Conservation (phyloP, 2,329 filamentous ascomycete species). For the Alternaria arbusti region DNA sequence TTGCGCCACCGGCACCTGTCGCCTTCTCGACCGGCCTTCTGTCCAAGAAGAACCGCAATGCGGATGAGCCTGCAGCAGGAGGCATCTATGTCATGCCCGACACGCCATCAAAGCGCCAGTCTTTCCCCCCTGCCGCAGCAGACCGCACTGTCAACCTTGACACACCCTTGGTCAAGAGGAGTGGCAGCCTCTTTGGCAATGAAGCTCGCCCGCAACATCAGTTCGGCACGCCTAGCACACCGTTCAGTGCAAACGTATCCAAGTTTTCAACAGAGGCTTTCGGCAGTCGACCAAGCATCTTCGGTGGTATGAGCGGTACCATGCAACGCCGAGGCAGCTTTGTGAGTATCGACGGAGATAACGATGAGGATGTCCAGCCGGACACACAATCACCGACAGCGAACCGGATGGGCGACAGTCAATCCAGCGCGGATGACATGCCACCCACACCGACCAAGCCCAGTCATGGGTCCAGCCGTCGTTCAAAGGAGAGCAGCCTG, state of each 20-base stretch:
- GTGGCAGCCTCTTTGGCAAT: slow-evolving; percentile 65
- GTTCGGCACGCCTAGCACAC: slow-evolving; percentile 81
- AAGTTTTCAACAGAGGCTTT: slow-evolving; percentile 72
- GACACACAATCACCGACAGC: slow-evolving; percentile 62
- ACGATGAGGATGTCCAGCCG: slow-evolving; percentile 67
- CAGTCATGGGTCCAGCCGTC: slow-evolving; percentile 52
- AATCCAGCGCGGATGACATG: slow-evolving; percentile 71
- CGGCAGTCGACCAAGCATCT: slow-evolving; percentile 67
- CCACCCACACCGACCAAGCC: slow-evolving; percentile 95
- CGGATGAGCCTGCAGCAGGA: slow-evolving; percentile 66
- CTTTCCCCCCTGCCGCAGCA: slow-evolving; percentile 67
- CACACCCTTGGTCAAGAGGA: slow-evolving; percentile 50
- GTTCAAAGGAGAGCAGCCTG: slow-evolving; percentile 59
- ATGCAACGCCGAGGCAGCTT: slow-evolving; percentile 71
- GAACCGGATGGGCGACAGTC: slow-evolving; percentile 60
- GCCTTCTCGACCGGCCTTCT: slow-evolving; percentile 88
- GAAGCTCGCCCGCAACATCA: slow-evolving; percentile 71
- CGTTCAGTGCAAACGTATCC: slow-evolving; percentile 71
- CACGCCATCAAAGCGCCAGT: slow-evolving; percentile 93
- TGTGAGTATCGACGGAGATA: slow-evolving; percentile 80
- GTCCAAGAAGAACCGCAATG: slow-evolving; percentile 85
- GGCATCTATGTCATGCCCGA: slow-evolving; percentile 79
- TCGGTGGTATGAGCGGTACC: slow-evolving; percentile 62
- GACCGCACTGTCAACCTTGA: slow-evolving; percentile 42
- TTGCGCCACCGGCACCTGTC: slow-evolving; percentile 72